These are phyloP conservation scores for Mucor plumbeus DNA, from an alignment of 371 early-diverging fungal genomes.

Conservation along the genomic window DNA sequence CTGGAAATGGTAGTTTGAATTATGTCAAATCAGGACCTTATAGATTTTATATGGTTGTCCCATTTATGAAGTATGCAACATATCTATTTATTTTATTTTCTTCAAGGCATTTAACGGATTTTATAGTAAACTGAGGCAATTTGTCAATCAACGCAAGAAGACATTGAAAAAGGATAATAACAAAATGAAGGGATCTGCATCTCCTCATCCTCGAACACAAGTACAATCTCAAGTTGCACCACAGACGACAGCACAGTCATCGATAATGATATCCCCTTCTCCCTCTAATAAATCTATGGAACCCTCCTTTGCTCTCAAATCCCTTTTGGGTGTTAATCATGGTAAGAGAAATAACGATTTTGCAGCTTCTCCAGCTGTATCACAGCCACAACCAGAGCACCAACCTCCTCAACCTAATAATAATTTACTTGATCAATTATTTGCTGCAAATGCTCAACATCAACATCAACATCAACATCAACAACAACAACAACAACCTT, in stretches of 20 bases:
- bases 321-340: constrained; percentile 30
- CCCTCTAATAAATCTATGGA: constrained; percentile 17
- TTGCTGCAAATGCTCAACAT: constrained; percentile 23
- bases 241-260: neutral
- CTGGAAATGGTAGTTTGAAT: constrained; percentile 23
- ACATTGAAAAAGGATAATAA: constrained; percentile 26
- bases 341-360: neutral
- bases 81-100: too few species aligned
- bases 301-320: constrained; percentile 32
- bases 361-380: constrained; percentile 23
- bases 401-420: constrained; percentile 23
- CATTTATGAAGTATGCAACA: constrained; percentile 62
- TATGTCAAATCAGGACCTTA: constrained; percentile 38
- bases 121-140: constrained; percentile 36
- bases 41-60: constrained; percentile 71
- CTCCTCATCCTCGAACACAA: constrained; percentile 4
- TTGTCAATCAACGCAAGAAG: constrained; percentile 38
- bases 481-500: constrained; percentile 5
- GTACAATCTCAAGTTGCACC: neutral
- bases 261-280: neutral
- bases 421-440: constrained; percentile 19
- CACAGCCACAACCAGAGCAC: constrained; percentile 23
- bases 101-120: neutral
- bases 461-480: neutral
- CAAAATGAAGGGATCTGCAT: constrained; percentile 15